Evolutionary conservation across 2,329 filamentous ascomycete species (phyloP).

Genomic region (Diaporthe citriasiana): DNA sequence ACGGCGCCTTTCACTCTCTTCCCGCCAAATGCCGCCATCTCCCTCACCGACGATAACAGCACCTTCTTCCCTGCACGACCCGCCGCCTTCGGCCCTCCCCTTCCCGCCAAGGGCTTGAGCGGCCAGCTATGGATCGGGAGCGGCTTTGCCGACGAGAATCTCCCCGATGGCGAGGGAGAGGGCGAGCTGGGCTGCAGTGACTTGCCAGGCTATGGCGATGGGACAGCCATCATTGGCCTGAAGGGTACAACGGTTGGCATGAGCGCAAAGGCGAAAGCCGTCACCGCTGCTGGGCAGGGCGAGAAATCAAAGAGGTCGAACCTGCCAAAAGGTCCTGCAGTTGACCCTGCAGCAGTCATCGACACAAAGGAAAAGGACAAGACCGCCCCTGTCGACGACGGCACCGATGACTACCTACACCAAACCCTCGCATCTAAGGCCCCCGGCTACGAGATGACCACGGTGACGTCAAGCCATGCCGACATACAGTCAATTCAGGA

Average conservation of each 20-base stretch:
- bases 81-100: conserved; percentile 88
- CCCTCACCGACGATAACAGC: conserved; percentile 96
- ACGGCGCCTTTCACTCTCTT: conserved; percentile 88
- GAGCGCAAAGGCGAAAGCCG: conserved; percentile 52
- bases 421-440: conserved; percentile 57
- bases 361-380: conserved; percentile 49
- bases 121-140: conserved; percentile 94
- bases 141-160: conserved; percentile 86
- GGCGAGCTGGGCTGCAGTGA: conserved; percentile 96
- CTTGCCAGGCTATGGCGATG: conserved; percentile 87
- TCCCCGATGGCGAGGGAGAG: conserved; percentile 75
- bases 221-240: conserved; percentile 54
- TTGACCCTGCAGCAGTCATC: conserved; percentile 48
- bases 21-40: conserved; percentile 94
- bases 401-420: conserved; percentile 88
- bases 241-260: conserved; percentile 60
- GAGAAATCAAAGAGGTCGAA: conserved; percentile 55
- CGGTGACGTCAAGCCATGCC: conserved; percentile 71
- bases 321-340: conserved; percentile 49
- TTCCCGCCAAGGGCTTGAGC: conserved; percentile 83
- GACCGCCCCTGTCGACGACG: conserved; percentile 69
- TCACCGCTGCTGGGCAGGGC: conserved; percentile 48
- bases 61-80: conserved; percentile 96
- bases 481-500: conserved; percentile 95
- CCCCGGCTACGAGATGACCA: conserved; percentile 53